These are phyloP conservation scores for Arachnopeziza araneosa DNA, from an alignment of 2,329 filamentous ascomycete genomes.

Conservation along the genomic window DNA sequence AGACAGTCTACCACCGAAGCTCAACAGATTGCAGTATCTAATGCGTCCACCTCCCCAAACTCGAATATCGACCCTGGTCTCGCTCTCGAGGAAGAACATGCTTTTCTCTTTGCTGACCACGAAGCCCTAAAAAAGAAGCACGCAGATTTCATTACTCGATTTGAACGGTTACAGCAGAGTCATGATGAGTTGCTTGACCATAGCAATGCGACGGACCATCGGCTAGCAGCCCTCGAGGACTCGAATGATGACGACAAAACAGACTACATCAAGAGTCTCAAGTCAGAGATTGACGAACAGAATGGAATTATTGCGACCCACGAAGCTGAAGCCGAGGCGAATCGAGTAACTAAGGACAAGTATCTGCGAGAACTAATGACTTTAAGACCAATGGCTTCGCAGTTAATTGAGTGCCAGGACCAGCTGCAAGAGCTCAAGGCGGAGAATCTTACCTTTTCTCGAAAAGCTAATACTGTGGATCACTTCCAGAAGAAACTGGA, in stretches of 20 bases:
- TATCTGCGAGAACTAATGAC: constrained; percentile 44
- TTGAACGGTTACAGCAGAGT: constrained; percentile 54
- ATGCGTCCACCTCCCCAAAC: neutral
- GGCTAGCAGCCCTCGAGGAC: constrained; percentile 24
- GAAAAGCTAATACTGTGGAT: constrained; percentile 58
- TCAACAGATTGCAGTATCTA: constrained; percentile 1
- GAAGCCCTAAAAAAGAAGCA: constrained; percentile 50
- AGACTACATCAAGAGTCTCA: constrained; percentile 47
- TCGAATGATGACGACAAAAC: constrained; percentile 47
- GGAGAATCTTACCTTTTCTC: constrained; percentile 52
- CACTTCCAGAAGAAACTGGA: constrained; percentile 59
- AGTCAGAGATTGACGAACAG: constrained; percentile 57
- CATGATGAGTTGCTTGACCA: constrained; percentile 54
- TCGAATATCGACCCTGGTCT: constrained; percentile 20
- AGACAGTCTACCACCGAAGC: neutral
- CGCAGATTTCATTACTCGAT: constrained; percentile 52
- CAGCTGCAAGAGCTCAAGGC: constrained; percentile 54
- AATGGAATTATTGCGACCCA: constrained; percentile 66
- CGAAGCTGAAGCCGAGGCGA: constrained; percentile 58
- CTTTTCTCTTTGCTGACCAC: constrained; percentile 39
- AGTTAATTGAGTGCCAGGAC: constrained; percentile 49
- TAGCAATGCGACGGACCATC: constrained; percentile 51
- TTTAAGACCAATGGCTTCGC: constrained; percentile 40
- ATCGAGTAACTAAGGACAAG: constrained; percentile 38
- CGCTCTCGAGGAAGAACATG: constrained; percentile 46